A percentile compares a stretch with the other conserved stretches of the same genome.
These are phyloP conservation scores for Lactifluus echinatus DNA, from an alignment of 768 basidiomycete species.

Conservation along the genomic window DNA sequence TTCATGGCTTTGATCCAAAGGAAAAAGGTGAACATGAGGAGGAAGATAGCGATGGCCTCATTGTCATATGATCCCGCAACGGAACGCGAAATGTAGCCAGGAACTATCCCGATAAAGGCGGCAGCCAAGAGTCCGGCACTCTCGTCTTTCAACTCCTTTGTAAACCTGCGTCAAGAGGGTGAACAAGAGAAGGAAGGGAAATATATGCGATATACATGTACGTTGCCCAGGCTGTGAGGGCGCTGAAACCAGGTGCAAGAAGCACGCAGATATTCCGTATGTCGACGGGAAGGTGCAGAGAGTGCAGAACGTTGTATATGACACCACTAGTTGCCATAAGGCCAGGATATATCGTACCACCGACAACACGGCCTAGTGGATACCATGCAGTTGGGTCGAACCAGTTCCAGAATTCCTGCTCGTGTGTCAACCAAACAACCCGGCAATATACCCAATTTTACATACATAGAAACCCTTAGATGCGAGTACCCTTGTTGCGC, in stretches of 20 bases:
- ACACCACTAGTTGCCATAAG: slow-evolving; percentile 97
- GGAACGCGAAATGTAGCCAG: slow-evolving; percentile 97
- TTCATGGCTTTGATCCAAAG: slow-evolving; percentile 96
- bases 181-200: not conserved
- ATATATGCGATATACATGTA: slow-evolving; percentile 54
- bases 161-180: slow-evolving; percentile 53
- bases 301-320: slow-evolving; percentile 87
- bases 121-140: slow-evolving; percentile 96
- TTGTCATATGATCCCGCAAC: slow-evolving; percentile 99
- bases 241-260: slow-evolving; percentile 94
- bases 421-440: slow-evolving; percentile 9
- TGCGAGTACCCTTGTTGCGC: slow-evolving; percentile 86
- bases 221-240: slow-evolving; percentile 92
- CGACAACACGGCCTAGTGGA: slow-evolving; percentile 95
- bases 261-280: slow-evolving; percentile 96
- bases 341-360: slow-evolving; percentile 97
- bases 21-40: slow-evolving; percentile 99
- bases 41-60: slow-evolving; percentile 98
- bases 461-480: slow-evolving; percentile 92
- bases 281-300: slow-evolving; percentile 90
- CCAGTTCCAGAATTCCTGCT: slow-evolving; percentile 99
- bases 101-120: slow-evolving; percentile 95
- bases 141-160: slow-evolving; percentile 91
- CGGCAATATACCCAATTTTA: slow-evolving; percentile 4
- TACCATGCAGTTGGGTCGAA: slow-evolving; percentile 99